Base-by-base conservation (phyloP, 305 asterid genomes). In the Fraxinus greggii region DNA sequence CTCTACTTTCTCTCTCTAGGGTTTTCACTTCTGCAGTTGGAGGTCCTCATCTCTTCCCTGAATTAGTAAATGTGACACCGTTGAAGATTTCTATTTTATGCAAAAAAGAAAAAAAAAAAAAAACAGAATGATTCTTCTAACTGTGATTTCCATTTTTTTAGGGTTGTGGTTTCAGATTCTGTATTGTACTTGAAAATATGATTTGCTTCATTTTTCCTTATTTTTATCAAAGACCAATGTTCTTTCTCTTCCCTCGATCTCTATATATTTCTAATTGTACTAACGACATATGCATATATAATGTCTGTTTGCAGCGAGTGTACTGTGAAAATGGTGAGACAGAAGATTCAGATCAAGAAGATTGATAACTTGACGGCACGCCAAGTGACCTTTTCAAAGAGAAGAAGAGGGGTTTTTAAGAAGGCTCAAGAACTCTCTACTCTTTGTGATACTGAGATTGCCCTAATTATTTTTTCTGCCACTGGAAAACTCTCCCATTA, bases 361-460 rank as follows among this genome's bases (percentile, higher is more conserved):
- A 93, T 93, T 19, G 95, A 93, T 31, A 92, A 90, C 89, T 76
- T 93, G 85, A 86, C 96, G 0, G 89, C 97, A 5, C 87, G 98
- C 36, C 97, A 93, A 59, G 97, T 93, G 54, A 93, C 97, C 0
- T 93, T 92, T 48, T 91, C 98, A 2, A 93, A 93, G 89, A 85
- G 98, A 85, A 89, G 95, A 87, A 91, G 93, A 90, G 98, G 98
- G 84, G 91, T 93, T 89, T 92, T 91, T 86, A 93, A 93, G 90
- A 93, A 93, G 78, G 97, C 98, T 78, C 88, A 88, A 5, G 97
- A 94, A 73, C 93, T 94, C 98, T 23, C 98, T 26, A 91, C 93
- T 7, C 93, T 94, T 7, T 92, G 98, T 74, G 98, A 94, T 87
- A 97, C 95, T 26, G 94, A 94, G 72, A 69, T 90, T 72, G 97